These are phyloP conservation scores for Starmerella bombicola DNA, from an alignment of 805 yeast species.

Conservation along the genomic window DNA sequence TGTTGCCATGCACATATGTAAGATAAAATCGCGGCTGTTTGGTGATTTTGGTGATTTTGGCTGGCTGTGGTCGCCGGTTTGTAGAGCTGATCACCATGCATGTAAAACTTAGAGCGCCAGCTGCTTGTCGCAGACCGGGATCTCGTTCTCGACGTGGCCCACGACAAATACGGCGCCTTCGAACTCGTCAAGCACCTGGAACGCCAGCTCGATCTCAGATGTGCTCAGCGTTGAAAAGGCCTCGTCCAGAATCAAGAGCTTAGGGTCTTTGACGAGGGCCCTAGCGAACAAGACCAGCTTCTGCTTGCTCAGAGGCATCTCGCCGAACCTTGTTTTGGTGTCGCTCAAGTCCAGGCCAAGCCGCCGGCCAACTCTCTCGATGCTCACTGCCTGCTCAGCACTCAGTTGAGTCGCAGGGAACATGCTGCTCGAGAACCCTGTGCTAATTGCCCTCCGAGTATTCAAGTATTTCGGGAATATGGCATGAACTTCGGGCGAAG, in stretches of 20 bases:
- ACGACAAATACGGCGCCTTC: constrained; percentile 64
- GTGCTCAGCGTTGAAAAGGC: constrained; percentile 85
- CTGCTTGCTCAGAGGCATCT: constrained; percentile 55
- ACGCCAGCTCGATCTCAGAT: constrained; percentile 43
- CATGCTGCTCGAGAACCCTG: constrained; percentile 65
- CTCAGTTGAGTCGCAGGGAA: constrained; percentile 37
- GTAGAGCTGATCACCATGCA: no score
- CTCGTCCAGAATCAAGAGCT: constrained; percentile 73
- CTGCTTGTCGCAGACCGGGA: constrained; percentile 48
- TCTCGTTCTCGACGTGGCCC: constrained; percentile 73
- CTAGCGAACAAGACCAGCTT: constrained; percentile 65
- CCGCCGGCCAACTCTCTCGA: constrained; percentile 37
- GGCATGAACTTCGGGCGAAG: constrained; percentile 88
- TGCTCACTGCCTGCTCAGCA: constrained; percentile 29
- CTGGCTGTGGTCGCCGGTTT: no score
- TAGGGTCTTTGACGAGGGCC: constrained; percentile 66
- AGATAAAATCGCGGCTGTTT: no score
- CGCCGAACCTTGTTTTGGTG: constrained; percentile 31
- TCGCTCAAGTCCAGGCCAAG: constrained; percentile 33
- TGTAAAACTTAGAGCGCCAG: constrained; percentile 1
- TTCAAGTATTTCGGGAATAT: constrained; percentile 53
- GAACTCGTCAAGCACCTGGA: constrained; percentile 40
- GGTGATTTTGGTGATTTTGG: no score
- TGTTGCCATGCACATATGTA: no score
- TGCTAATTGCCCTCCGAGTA: constrained; percentile 46